Percentiles rank a stretch among this genome's conserved stretches.
Evolutionary conservation across 2,329 filamentous ascomycete species (phyloP).

Genomic region (Hypoxylon sp.): DNA sequence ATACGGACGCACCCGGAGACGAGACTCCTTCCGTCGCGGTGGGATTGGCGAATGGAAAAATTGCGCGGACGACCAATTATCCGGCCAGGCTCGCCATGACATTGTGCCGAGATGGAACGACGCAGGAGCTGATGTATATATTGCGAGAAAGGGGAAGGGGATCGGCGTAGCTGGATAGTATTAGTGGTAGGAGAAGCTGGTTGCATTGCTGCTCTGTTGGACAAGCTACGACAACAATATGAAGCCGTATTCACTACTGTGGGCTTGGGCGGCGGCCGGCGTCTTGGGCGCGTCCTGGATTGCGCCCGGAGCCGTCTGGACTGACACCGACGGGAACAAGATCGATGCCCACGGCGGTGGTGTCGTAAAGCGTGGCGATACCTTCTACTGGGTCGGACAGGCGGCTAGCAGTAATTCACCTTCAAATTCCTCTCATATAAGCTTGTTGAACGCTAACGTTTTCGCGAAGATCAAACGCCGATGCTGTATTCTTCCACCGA

Average conservation of each 20-base stretch:
- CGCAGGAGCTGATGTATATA: slow-evolving; percentile 32
- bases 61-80: slow-evolving; percentile 30
- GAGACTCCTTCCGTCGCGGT: slow-evolving; percentile 27
- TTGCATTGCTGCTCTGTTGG: slow-evolving; percentile 14
- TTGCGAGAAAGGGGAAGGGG: slow-evolving; percentile 20
- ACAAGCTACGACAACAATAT: slow-evolving; percentile 32
- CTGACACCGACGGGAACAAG: slow-evolving; percentile 54
- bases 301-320: slow-evolving; percentile 56
- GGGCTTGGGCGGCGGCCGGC: slow-evolving; percentile 29
- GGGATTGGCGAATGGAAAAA: slow-evolving; percentile 33
- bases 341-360: slow-evolving; percentile 58
- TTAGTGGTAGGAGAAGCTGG: slow-evolving; percentile 7
- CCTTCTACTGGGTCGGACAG: slow-evolving; percentile 58
- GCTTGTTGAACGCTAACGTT: slow-evolving; percentile 23
- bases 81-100: slow-evolving; percentile 35
- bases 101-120: slow-evolving; percentile 30
- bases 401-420: slow-evolving; percentile 51
- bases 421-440: not conserved
- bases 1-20: slow-evolving; percentile 30
- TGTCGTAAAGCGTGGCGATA: slow-evolving; percentile 53
- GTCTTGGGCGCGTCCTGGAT: slow-evolving; percentile 54
- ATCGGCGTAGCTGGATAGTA: slow-evolving; percentile 25
- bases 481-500: slow-evolving; percentile 57
- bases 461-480: slow-evolving; percentile 51
- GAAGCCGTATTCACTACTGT: slow-evolving; percentile 36